Evolutionary conservation across 345 rosid genomes (phyloP), one percentile per base, ranked within the genome.

Genomic region (Garcia nutans): DNA sequence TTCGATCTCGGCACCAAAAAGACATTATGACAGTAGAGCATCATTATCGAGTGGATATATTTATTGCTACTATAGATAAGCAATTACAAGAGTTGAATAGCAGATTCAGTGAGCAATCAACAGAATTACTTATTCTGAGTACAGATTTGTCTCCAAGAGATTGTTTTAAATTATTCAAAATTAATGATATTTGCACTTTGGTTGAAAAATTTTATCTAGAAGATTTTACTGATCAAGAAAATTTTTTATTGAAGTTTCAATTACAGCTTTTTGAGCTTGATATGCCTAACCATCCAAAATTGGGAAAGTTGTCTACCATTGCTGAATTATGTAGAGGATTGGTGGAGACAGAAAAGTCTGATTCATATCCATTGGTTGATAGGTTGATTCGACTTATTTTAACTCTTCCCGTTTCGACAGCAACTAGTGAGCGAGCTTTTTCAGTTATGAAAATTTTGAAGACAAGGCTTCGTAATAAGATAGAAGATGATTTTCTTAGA

Each of bases 31-130:
- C 58, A 7, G 6, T 67, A 2, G 66, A 75, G 44, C 65, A 75
- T 42, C 22, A 75, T 75, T 75, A 41, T 56, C 28, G n/a, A 3
- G 72, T 66, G 0, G 19, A 75, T 16, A 10, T 67, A 2, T 67
- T 75, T n/a, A 2, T 26, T 67, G 37, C 26, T 66, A 19, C 44
- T 67, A 67, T 57, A 75, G 44, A 33, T 23, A 57, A 28, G 3
- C 37, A 33, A 33, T 33, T 33, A 3, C 37, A 33, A 33, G 37
- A 33, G 37, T 33, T 33, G 5, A 66, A 66, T 23, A 55, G 2
- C 12, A 75, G 57, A 10, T 75, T 75, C 37, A 33, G 5, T 20
- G 66, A 75, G 3, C 2, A 12, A 26, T 47, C 55, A 23, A 42
- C 33, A 4, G 70, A 65, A 19, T 13, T 74, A 10, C 20, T 74